These are phyloP conservation scores for Pyrenophora seminiperda DNA, from an alignment of 2,329 filamentous ascomycete species.

Conservation along the genomic window DNA sequence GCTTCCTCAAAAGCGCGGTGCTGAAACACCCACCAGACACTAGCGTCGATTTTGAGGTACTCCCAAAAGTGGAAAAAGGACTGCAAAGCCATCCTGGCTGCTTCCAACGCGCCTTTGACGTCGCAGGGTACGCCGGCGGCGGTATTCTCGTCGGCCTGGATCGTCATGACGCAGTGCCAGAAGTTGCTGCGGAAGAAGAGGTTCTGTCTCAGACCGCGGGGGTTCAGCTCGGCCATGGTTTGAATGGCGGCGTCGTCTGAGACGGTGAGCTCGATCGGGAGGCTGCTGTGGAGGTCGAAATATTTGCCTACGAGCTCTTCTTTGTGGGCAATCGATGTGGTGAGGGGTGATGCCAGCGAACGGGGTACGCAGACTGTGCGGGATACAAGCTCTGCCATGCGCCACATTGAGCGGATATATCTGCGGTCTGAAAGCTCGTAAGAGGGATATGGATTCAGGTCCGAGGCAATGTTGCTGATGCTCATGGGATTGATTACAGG, in stretches of 20 bases:
- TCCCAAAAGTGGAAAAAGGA: conserved; percentile 75
- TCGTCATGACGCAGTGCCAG: conserved; percentile 80
- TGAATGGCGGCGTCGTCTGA: conserved; percentile 67
- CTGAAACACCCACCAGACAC: conserved; percentile 85
- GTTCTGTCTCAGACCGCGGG: conserved; percentile 73
- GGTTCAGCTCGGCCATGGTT: conserved; percentile 63
- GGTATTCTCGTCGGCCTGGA: conserved; percentile 72
- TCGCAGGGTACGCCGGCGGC: conserved; percentile 61
- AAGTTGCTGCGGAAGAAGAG: conserved; percentile 82
- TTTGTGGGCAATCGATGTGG: conserved; percentile 70
- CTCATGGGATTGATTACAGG: conserved; percentile 58
- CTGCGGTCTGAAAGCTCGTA: conserved; percentile 47
- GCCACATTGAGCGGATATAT: conserved; percentile 79
- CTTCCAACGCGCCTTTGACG: conserved; percentile 71
- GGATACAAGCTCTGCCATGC: conserved; percentile 77
- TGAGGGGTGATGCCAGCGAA: conserved; percentile 74
- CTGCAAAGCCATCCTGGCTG: conserved; percentile 74
- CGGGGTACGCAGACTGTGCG: conserved; percentile 76
- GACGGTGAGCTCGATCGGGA: conserved; percentile 71
- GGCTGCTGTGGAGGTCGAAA: conserved; percentile 71
- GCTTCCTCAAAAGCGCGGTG: conserved; percentile 80
- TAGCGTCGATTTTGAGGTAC: conserved; percentile 71
- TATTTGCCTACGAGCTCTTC: conserved; percentile 72
- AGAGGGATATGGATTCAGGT: conserved; percentile 46
- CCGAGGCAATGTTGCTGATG: conserved; percentile 55